phyloP scores from a whole-genome alignment of 345 rosid genomes.

The Microthlaspi erraticum region DNA sequence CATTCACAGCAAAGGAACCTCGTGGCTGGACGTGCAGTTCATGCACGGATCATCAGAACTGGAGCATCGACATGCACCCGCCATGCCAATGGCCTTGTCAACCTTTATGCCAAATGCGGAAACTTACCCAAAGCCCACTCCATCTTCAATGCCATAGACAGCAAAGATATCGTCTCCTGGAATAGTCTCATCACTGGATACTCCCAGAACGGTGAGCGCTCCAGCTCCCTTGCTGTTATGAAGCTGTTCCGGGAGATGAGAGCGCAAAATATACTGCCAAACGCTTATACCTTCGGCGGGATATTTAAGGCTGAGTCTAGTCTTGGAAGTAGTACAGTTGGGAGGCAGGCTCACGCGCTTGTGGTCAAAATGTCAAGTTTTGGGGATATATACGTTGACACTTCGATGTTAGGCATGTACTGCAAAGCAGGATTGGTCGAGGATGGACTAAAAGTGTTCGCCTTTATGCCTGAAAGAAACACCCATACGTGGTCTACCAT shows the following conservation, averaged over 20 bases:
- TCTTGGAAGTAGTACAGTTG: conserved; percentile 44
- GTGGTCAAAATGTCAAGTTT: conserved; percentile 60
- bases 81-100: conserved; percentile 70
- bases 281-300: conserved; percentile 80
- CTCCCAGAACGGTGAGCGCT: conserved; percentile 63
- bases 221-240: conserved; percentile 53
- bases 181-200: conserved; percentile 81
- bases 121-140: conserved; percentile 54
- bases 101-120: conserved; percentile 72
- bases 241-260: conserved; percentile 71
- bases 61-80: conserved; percentile 49
- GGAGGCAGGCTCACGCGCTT: conserved; percentile 71
- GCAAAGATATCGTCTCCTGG: conserved; percentile 79
- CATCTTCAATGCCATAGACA: conserved; percentile 56
- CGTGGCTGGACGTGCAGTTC: conserved; percentile 60
- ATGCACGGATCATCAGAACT: conserved; percentile 58
- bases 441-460: conserved; percentile 68
- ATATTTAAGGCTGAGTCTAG: conserved; percentile 68
- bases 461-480: conserved; percentile 66
- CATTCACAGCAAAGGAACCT: conserved; percentile 58
- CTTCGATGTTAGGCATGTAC: conserved; percentile 70
- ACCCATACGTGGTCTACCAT: conserved; percentile 68
- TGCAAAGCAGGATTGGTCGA: conserved; percentile 58
- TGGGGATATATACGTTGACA: conserved; percentile 78
- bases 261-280: conserved; percentile 61